Evolutionary conservation across 106 monocot species (phyloP).

Genomic region (Dioscorea zingiberensis): DNA sequence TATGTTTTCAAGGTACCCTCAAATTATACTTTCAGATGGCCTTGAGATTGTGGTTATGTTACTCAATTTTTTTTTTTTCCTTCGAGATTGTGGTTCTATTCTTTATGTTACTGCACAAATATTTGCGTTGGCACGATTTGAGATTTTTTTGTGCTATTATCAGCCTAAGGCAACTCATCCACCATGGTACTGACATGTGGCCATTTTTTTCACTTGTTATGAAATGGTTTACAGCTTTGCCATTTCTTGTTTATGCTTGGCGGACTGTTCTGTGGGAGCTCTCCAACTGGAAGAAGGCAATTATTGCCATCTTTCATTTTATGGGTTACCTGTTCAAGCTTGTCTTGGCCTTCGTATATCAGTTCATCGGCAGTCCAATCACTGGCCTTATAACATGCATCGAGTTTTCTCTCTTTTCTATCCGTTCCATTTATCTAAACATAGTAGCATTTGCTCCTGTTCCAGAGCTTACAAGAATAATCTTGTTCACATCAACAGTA

Average conservation of each 20-base stretch:
- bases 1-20: too few species aligned
- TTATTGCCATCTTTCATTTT: slow-evolving; percentile 21
- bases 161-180: too few species aligned
- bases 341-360: slow-evolving; percentile 39
- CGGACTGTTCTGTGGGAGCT: slow-evolving; percentile 72
- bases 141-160: too few species aligned
- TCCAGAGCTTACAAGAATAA: slow-evolving; percentile 55
- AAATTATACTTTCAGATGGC: too few species aligned
- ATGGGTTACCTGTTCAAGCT: slow-evolving; percentile 42
- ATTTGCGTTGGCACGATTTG: too few species aligned
- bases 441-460: slow-evolving; percentile 66
- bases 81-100: not conserved
- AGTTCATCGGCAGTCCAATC: slow-evolving; percentile 46
- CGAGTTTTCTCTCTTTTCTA: slow-evolving; percentile 41
- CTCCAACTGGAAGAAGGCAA: slow-evolving; percentile 67
- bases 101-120: not conserved
- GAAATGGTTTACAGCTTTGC: slow-evolving; percentile 39
- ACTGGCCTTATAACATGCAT: slow-evolving; percentile 42
- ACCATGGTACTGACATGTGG: too few species aligned
- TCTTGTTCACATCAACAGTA: slow-evolving; percentile 50
- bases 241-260: slow-evolving; percentile 62
- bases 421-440: slow-evolving; percentile 29
- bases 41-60: too few species aligned
- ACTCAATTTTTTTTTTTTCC: not conserved
- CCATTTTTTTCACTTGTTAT: not conserved